Evolutionary conservation across 164 flowering plant genomes (phyloP).

Genomic region (Liriodendron chinense): DNA sequence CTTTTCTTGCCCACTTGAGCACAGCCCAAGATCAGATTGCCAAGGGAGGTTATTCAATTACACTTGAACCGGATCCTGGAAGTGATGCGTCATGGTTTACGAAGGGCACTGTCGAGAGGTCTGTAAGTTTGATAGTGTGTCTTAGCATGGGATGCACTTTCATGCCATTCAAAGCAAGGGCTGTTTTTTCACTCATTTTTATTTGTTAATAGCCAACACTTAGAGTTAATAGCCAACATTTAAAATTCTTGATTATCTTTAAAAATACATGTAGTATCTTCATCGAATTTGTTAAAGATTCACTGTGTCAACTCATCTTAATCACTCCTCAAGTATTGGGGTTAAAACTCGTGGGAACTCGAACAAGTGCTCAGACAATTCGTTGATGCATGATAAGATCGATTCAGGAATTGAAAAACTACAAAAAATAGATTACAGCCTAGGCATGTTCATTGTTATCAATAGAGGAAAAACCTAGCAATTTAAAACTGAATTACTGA

Average conservation of each 20-base stretch:
- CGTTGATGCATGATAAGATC: not conserved
- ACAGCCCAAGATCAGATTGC: constrained; percentile 86
- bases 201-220: not conserved
- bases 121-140: constrained; percentile 5
- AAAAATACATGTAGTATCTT: not conserved
- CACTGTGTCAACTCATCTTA: not conserved
- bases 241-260: not conserved
- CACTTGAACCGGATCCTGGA: constrained; percentile 52
- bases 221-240: not conserved
- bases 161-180: not conserved
- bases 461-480: not conserved
- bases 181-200: not conserved
- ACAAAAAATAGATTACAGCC: not conserved
- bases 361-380: not conserved
- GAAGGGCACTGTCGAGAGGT: constrained; percentile 90
- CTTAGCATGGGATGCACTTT: not conserved
- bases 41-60: constrained; percentile 89
- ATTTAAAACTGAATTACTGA: too few species aligned
- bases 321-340: not conserved
- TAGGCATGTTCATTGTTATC: not conserved
- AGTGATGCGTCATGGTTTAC: constrained; percentile 80
- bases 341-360: not conserved
- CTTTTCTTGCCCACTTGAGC: constrained; percentile 92
- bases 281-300: not conserved
- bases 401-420: not conserved